Conservation (phyloP, 2,329 filamentous ascomycete genomes). For the Epichloe festucae region DNA sequence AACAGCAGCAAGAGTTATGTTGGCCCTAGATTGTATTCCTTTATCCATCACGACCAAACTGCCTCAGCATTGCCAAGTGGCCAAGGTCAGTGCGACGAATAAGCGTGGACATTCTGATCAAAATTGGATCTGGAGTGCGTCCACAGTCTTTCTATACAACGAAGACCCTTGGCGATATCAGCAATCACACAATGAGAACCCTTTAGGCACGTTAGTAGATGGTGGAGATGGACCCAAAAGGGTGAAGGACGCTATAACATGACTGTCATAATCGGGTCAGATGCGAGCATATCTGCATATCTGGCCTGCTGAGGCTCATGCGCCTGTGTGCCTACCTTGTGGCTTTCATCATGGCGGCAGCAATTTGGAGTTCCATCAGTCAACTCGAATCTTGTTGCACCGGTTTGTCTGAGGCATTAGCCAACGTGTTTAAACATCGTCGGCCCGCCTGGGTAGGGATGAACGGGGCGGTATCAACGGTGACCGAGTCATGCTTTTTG, state of each 20-base stretch:
- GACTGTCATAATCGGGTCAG: neutral
- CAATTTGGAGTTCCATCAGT: no score
- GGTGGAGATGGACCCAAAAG: neutral
- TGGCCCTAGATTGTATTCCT: no score
- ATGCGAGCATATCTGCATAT: neutral
- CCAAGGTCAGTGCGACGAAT: neutral
- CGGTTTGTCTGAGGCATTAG: no score
- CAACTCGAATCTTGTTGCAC: no score
- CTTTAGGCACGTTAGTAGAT: neutral
- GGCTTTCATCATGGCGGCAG: neutral
- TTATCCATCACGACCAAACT: no score
- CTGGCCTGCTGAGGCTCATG: neutral
- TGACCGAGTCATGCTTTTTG: neutral
- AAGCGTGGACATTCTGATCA: neutral
- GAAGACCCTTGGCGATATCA: neutral
- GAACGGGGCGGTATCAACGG: neutral
- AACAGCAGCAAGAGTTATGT: no score
- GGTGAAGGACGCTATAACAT: neutral
- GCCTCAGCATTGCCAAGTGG: neutral
- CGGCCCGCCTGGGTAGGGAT: no score
- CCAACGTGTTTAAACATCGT: no score
- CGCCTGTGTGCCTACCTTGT: neutral
- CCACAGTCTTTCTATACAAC: neutral
- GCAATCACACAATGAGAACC: neutral
- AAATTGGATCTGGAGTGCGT: no score